Percentiles rank a stretch among this genome's conserved stretches.
Evolutionary conservation across 108 stramenopile genomes (phyloP).

Genomic region (Skeletonema costatum): DNA sequence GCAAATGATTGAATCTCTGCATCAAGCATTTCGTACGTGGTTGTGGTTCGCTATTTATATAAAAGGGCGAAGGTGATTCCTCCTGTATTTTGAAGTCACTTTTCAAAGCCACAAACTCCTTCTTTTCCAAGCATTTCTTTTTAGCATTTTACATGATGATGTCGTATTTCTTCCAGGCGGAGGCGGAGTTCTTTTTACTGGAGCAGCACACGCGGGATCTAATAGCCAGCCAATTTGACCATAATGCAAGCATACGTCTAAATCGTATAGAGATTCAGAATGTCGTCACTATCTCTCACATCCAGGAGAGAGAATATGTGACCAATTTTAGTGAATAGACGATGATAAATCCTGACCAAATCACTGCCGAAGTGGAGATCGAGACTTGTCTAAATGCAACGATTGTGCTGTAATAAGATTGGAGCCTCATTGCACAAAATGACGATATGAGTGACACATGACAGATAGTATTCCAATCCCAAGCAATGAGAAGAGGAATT

Average conservation of each 20-base stretch:
- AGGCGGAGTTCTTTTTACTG: conserved; percentile 11
- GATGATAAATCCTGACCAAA: conserved; percentile 61
- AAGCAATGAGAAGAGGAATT: conserved; percentile 31
- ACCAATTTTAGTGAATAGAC: conserved; percentile 85
- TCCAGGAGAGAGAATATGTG: conserved; percentile 80
- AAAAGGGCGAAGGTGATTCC: not conserved
- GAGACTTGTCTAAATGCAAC: not conserved
- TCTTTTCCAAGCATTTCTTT: not conserved
- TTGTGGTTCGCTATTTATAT: conserved; percentile 1
- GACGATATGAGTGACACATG: conserved; percentile 19
- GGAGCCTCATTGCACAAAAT: conserved; percentile 6
- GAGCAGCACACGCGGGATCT: conserved; percentile 7
- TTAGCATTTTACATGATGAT: not conserved
- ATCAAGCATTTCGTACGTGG: not conserved
- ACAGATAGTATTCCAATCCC: conserved; percentile 29
- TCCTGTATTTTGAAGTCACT: not conserved
- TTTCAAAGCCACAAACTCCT: not conserved
- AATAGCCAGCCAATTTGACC: conserved; percentile 12
- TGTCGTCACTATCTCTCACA: conserved; percentile 1
- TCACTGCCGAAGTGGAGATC: conserved; percentile 7
- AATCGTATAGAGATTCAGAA: conserved; percentile 24
- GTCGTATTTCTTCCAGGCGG: not conserved
- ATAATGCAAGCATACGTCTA: conserved; percentile 23
- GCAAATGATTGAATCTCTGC: not conserved
- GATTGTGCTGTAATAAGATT: not conserved